Evolutionary conservation across 805 yeast species (phyloP).

Genomic region (Saturnispora diversa): DNA sequence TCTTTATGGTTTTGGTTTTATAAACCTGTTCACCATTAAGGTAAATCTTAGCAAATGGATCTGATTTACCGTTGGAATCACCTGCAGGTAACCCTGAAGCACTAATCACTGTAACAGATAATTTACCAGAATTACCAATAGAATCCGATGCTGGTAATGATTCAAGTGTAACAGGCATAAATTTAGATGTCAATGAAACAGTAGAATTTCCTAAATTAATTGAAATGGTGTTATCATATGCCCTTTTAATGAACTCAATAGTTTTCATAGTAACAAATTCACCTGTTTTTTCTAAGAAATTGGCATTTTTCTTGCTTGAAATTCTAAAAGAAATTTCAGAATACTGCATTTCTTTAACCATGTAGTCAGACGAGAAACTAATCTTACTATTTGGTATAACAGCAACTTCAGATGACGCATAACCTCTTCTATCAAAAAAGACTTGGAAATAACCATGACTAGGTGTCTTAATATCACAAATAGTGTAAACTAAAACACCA

Average conservation of each 20-base stretch:
- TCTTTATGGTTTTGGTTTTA: constrained; percentile 76
- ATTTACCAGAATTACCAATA: constrained; percentile 63
- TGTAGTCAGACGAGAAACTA: constrained; percentile 58
- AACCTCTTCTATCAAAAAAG: constrained; percentile 68
- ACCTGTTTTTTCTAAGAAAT: constrained; percentile 48
- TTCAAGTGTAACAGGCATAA: constrained; percentile 64
- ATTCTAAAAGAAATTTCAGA: constrained; percentile 59
- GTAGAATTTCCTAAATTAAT: constrained; percentile 40
- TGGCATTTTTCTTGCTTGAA: constrained; percentile 44
- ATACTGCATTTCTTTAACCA: constrained; percentile 61
- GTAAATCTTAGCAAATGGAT: constrained; percentile 73
- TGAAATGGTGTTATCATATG: constrained; percentile 54
- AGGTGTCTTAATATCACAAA: constrained; percentile 51
- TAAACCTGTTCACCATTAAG: constrained; percentile 56
- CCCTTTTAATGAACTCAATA: constrained; percentile 49
- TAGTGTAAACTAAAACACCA: constrained; percentile 69
- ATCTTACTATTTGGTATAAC: constrained; percentile 36
- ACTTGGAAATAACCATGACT: constrained; percentile 62
- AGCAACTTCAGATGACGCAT: constrained; percentile 49
- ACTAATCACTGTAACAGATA: constrained; percentile 50
- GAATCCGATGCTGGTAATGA: constrained; percentile 68
- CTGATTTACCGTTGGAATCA: constrained; percentile 90
- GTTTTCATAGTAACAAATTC: constrained; percentile 65
- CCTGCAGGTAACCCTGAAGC: constrained; percentile 72
- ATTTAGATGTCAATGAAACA: constrained; percentile 52